Percentiles rank a stretch among this genome's conserved stretches.
Conservation (phyloP, 164 flowering plant genomes). For the Brasenia schreberi region DNA sequence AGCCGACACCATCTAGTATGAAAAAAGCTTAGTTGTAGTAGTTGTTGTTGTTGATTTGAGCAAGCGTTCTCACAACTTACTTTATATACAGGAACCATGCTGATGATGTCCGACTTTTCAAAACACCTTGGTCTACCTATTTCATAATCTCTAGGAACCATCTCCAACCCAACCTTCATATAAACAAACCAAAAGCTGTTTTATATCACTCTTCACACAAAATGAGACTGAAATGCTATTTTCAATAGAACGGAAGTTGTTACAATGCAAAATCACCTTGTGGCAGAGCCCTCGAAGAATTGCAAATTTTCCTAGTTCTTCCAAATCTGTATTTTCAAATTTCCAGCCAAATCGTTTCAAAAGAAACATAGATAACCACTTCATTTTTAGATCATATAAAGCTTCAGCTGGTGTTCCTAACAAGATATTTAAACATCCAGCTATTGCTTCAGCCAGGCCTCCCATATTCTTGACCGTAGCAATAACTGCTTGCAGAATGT, state of each 20-base stretch:
- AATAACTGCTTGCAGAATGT: slow-evolving; percentile 52
- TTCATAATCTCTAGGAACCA: slow-evolving; percentile 72
- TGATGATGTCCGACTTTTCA: slow-evolving; percentile 45
- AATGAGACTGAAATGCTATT: background rate
- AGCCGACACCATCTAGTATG: too few relatives aligned
- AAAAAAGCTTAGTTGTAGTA: too few relatives aligned
- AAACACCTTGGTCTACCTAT: slow-evolving; percentile 55
- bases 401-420: slow-evolving; percentile 36
- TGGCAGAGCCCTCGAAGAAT: slow-evolving; percentile 86
- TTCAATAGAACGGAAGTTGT: background rate
- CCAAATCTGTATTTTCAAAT: slow-evolving; percentile 45
- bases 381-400: slow-evolving; percentile 23
- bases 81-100: slow-evolving; percentile 77
- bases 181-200: background rate
- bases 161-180: slow-evolving; percentile 72
- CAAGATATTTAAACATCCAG: slow-evolving; percentile 59
- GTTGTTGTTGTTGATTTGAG: too few relatives aligned
- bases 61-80: slow-evolving; percentile 13
- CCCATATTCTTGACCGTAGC: slow-evolving; percentile 36
- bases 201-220: background rate
- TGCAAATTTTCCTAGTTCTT: slow-evolving; percentile 56
- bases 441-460: slow-evolving; percentile 48
- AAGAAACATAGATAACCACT: slow-evolving; percentile 49
- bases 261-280: slow-evolving; percentile 31
- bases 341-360: slow-evolving; percentile 56